A percentile compares a stretch with the other conserved stretches of the same genome.
These are phyloP conservation scores for Larix sibirica DNA, from an alignment of 83 land plant species.

Conservation along the genomic window DNA sequence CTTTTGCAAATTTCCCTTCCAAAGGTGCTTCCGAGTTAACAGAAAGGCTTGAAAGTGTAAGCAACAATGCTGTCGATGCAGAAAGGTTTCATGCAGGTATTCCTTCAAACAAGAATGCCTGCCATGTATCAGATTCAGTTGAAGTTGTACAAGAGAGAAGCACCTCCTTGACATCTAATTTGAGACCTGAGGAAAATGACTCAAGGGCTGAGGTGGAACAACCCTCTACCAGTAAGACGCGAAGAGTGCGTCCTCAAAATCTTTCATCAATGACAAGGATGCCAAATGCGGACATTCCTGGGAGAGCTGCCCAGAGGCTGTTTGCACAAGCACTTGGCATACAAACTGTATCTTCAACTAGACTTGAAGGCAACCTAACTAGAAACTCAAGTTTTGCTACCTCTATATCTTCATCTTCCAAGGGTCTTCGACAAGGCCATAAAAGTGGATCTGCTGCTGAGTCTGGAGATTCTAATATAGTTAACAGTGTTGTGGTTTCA, in stretches of 20 bases:
- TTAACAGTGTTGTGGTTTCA: background rate
- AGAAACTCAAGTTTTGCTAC: background rate
- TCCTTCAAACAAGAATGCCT: slow-evolving; percentile 4
- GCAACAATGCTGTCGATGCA: background rate
- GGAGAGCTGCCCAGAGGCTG: slow-evolving; percentile 14
- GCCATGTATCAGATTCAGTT: background rate
- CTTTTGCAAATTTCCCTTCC: slow-evolving; percentile 18
- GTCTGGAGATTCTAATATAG: background rate
- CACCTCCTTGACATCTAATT: background rate
- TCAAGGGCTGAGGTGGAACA: background rate
- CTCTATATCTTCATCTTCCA: background rate
- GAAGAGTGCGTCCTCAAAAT: background rate
- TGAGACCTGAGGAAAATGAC: background rate
- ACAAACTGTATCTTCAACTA: background rate
- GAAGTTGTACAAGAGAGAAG: slow-evolving; percentile 1
- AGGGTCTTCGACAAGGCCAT: background rate
- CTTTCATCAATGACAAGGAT: background rate
- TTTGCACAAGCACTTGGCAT: slow-evolving; percentile 21
- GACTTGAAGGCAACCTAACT: background rate
- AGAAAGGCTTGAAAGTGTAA: slow-evolving; percentile 5
- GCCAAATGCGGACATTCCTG: background rate
- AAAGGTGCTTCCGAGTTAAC: slow-evolving; percentile 12
- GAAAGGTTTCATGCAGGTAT: background rate
- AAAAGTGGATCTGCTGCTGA: background rate
- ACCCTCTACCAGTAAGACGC: slow-evolving; percentile 1